Evolutionary conservation across 2,329 filamentous ascomycete species (phyloP).

Genomic region (Macrophomina pseudophaseolina): DNA sequence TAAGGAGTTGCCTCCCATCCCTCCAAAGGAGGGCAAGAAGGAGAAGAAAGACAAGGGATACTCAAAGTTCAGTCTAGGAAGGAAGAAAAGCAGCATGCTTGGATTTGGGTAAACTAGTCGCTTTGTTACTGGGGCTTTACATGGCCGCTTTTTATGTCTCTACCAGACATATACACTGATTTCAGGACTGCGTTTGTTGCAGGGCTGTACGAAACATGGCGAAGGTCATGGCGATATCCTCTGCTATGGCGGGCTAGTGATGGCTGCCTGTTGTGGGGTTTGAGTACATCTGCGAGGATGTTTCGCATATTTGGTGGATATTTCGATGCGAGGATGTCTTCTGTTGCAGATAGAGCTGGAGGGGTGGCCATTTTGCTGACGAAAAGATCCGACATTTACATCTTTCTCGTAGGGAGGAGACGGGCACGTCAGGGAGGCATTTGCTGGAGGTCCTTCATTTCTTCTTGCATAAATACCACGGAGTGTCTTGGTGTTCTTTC

Average conservation of each 20-base stretch:
- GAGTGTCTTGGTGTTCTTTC: conserved; percentile 11
- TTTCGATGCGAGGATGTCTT: background rate
- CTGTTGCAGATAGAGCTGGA: background rate
- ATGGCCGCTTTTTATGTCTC: background rate
- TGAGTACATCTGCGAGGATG: background rate
- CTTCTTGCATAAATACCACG: conserved; percentile 19
- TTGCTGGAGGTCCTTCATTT: conserved; percentile 18
- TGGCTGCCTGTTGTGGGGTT: background rate
- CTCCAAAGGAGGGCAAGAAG: conserved; percentile 54
- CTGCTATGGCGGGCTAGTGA: background rate
- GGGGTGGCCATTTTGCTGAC: background rate
- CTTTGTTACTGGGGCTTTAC: background rate
- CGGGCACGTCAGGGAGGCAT: background rate
- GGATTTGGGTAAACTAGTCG: conserved; percentile 18
- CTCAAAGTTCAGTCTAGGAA: conserved; percentile 66
- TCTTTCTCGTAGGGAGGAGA: background rate
- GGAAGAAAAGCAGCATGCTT: conserved; percentile 62
- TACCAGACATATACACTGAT: conserved; percentile 15
- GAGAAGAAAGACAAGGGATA: conserved; percentile 62
- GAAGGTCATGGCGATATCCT: background rate
- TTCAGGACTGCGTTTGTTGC: background rate
- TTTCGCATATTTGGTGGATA: background rate
- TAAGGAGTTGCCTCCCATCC: conserved; percentile 20
- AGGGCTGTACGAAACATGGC: background rate
- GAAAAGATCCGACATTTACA: background rate